Evolutionary conservation across 768 basidiomycete genomes (phyloP).

Genomic region (Auricularia heimuer): DNA sequence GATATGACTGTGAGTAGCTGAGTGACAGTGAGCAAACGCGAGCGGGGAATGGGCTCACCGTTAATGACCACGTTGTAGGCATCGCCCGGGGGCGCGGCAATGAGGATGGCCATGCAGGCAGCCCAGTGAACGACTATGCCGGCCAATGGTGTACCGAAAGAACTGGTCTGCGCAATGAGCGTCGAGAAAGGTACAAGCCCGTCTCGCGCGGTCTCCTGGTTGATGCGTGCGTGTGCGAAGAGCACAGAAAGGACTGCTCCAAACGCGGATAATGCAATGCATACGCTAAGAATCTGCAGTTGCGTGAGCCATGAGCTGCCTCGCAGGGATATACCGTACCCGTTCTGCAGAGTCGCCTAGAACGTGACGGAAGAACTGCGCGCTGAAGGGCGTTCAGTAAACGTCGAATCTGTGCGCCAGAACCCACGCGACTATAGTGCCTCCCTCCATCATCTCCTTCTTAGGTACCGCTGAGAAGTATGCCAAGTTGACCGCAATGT

Average conservation of each 20-base stretch:
- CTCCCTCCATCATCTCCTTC: conserved; percentile 53
- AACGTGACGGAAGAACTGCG: conserved; percentile 61
- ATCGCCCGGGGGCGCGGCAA: conserved; percentile 58
- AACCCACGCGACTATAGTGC: conserved; percentile 58
- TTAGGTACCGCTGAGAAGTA: conserved; percentile 70
- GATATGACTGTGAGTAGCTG: conserved; percentile 35
- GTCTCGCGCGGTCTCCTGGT: conserved; percentile 66
- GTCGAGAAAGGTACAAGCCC: conserved; percentile 56
- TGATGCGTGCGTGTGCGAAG: conserved; percentile 62
- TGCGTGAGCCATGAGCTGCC: not conserved
- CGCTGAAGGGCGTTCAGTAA: conserved; percentile 31
- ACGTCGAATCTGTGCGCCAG: not conserved
- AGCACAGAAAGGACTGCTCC: conserved; percentile 56
- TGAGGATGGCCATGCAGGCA: conserved; percentile 43
- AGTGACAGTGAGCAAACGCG: not conserved
- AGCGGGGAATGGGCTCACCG: conserved; percentile 27
- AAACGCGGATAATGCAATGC: conserved; percentile 55
- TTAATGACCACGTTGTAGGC: conserved; percentile 65
- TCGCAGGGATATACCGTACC: conserved; percentile 23
- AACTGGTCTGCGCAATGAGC: conserved; percentile 62
- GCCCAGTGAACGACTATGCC: conserved; percentile 56
- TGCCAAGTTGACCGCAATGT: conserved; percentile 57
- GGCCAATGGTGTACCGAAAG: conserved; percentile 55
- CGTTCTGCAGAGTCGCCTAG: conserved; percentile 53
- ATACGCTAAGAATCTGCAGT: conserved; percentile 43